Evolutionary conservation across 2,329 filamentous ascomycete species (phyloP), one percentile per base, ranked within the genome.

Genomic region (Diaporthe aspalathi): DNA sequence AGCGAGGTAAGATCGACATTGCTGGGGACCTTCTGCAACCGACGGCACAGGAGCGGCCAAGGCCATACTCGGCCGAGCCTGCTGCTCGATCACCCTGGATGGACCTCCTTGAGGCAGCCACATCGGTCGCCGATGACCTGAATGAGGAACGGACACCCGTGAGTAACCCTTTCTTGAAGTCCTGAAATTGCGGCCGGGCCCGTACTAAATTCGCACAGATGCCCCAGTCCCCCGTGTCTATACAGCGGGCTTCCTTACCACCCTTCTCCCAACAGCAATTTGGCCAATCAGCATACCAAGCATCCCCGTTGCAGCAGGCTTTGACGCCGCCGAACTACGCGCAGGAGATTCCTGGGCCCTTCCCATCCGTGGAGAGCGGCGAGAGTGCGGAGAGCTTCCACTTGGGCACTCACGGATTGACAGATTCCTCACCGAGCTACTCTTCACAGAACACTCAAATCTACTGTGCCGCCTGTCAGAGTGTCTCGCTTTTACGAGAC

Each of bases 81-180:
- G 89, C 92, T 70, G 90, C 89, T 24, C 92, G 93, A 72, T 93
- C 93, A 83, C 89, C 95, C 77, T 98, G 95, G 96, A 94, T 97
- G 81, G 95, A 98, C 81, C 87, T 98, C 73, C 97, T 98, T 75
- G 95, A 98, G 81, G 95, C 95, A 67, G 95, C 88, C 68, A 94
- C 95, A 40, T 97, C 94, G 45, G 68, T 73, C 73, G 94, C 95
- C 3, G 95, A 97, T 83, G 95, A 92, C 77, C 88, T 96, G 78
- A 94, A 97, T 80, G 94, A 95, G 79, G 95, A 97, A 81, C 89
- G 95, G 79, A 97, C 94, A 80, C 93, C 93, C 78, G 93, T 97
- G 88, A 86, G 91, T 76, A 14, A 14, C 8, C 74, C 76, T 11
- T 9, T 11, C 8, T 20, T 6, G 27, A 20, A 20, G 24, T 35